Base-by-base conservation (phyloP, 805 yeast genomes). In the Maudiozyma pseudohumilis region DNA sequence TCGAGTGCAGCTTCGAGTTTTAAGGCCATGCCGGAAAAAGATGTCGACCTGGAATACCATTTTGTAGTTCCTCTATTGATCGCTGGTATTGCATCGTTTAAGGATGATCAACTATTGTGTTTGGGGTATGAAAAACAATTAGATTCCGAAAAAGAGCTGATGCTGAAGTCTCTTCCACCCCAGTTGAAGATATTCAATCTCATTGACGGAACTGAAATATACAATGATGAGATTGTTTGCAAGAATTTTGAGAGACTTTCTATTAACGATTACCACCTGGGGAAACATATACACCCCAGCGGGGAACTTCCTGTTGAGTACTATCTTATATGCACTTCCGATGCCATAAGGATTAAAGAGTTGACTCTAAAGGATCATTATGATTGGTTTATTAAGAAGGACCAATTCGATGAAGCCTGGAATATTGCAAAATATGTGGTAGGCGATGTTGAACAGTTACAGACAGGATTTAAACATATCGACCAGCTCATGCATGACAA, bases 1-100 rank as follows among this genome's bases (percentile, higher is more conserved):
- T 52, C 69, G 19, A 60, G 64, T 38, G 68, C 68, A 16, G 64
- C 65, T 38, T 62, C 65, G 18, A 61, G 77, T 36, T 69, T 83
- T 15, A 65, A 74, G 39, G 61, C 72, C 1, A 45, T 50, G 1
- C 56, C 63, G 0, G 67, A 61, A 27, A 37, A 79, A 64, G 48
- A 56, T 36, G 51, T 80, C 39, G 60, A 53, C 21, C 34, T 52
- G 19, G 61, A 55, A 35, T 45, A 50, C 28, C 47, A 66, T 56
- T 46, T 74, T 38, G 64, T 67, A 43, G 51, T 69, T 48, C 59
- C 63, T 15, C 47, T 63, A 38, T 58, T 83, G 32, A 70, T 89
- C 16, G 77, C 89, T 3, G 96, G 96, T 1, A 68, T 86, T 12
- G 73, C 85, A 1, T 72, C 79, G n/a, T 80, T 79, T 50, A 75